Base-by-base conservation (phyloP, 78 protist species). In the Parvularia atlantis region DNA sequence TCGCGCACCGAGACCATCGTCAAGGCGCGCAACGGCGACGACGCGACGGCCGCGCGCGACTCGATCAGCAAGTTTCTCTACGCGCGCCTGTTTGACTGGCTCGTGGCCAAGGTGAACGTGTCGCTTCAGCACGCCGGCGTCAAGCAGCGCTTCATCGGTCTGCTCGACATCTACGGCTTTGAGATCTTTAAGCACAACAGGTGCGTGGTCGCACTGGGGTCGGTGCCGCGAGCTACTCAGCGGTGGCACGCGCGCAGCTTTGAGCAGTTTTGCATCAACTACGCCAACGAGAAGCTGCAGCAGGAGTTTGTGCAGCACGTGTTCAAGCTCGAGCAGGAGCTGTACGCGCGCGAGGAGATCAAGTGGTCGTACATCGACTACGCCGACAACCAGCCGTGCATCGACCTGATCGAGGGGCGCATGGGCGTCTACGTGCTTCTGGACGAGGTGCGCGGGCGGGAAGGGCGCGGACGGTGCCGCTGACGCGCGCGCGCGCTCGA, bases 251-350 rank as follows among this genome's bases (percentile, higher is more conserved):
- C 33, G n/a, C 80, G 81, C 68, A 50, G 68, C 19, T 90, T 90
- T 50, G 94, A 90, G 57, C 94, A 90, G 76, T 63, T 90, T 1
- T 90, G 94, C 76, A 90, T 90, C 63, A 79, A 79, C 53, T 79
- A 66, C 61, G 84, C 78, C 43, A 79, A 79, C 68, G 84, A 79
- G 39, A 79, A 71, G 33, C 63, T 79, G 52, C 84, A 79, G 50
- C 78, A 69, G 67, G 67, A 71, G 19, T 86, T 86, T 69, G 76
- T 71, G 53, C 63, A 54, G 36, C 67, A 65, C 50, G 66, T 82
- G 30, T 84, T 84, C 69, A 75, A 79, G 77, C 48, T 65, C 24
- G 89, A 84, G 63, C 68, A 80, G 41, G 78, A 1, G 58, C 43
- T 66, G 33, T 94, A 91, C 81, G 62, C 63, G 20, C 53, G 69